A percentile compares a stretch with the other conserved stretches of the same genome.
Evolutionary conservation across 768 basidiomycete species (phyloP).

Genomic region (Asterophora parasitica): DNA sequence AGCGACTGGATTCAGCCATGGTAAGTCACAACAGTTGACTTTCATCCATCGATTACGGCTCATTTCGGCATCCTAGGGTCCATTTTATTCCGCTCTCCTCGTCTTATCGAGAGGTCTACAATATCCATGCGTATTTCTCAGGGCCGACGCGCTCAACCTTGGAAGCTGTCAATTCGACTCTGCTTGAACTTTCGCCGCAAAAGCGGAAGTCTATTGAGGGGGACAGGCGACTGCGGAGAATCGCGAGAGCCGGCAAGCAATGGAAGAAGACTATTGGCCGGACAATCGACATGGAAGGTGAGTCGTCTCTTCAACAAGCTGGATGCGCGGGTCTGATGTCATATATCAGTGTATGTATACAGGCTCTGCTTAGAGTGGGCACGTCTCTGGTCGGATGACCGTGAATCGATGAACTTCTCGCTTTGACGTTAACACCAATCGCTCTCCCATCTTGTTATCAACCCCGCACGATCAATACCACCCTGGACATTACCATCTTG

Average conservation of each 20-base stretch:
- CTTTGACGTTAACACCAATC: slow-evolving; percentile 6
- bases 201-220: slow-evolving; percentile 47
- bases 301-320: slow-evolving; percentile 19
- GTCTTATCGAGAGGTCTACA: slow-evolving; percentile 88
- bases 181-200: slow-evolving; percentile 27
- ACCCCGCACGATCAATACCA: too few relatives aligned
- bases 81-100: slow-evolving; percentile 92
- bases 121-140: slow-evolving; percentile 89
- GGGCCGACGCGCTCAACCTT: slow-evolving; percentile 67
- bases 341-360: slow-evolving; percentile 72
- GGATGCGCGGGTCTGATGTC: neutral
- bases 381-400: slow-evolving; percentile 77
- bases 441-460: neutral
- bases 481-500: neutral
- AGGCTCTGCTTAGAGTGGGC: slow-evolving; percentile 87
- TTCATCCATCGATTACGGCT: neutral
- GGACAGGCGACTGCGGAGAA: slow-evolving; percentile 69
- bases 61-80: slow-evolving; percentile 48
- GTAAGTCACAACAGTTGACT: slow-evolving; percentile 19
- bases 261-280: slow-evolving; percentile 87
- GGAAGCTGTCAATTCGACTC: slow-evolving; percentile 46
- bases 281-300: slow-evolving; percentile 90
- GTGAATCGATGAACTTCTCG: slow-evolving; percentile 53
- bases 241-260: slow-evolving; percentile 87
- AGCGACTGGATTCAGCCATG: slow-evolving; percentile 92